These are phyloP conservation scores for Carex littledalei DNA, from an alignment of 176 grass and related monocot genomes.

Conservation along the genomic window DNA sequence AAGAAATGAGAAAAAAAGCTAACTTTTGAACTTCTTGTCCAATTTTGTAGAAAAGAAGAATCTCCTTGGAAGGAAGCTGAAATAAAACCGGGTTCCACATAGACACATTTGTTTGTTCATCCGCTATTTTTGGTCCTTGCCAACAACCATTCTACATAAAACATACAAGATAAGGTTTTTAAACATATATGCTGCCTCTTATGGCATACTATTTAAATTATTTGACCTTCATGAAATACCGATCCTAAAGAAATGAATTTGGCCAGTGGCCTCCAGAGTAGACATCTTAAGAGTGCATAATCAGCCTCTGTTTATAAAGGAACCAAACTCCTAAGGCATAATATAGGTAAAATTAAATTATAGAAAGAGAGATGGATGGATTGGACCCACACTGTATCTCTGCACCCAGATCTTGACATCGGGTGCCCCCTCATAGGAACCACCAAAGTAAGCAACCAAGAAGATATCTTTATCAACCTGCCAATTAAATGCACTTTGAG, in stretches of 20 bases:
- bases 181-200: neutral
- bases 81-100: conserved; percentile 98
- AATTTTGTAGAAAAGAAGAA: conserved; percentile 95
- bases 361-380: conserved; percentile 15
- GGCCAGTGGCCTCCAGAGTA: neutral
- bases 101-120: conserved; percentile 69
- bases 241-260: neutral
- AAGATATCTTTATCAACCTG: conserved; percentile 50
- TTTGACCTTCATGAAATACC: neutral
- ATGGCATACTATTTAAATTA: neutral
- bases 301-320: neutral
- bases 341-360: conserved; percentile 11
- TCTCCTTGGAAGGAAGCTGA: conserved; percentile 80
- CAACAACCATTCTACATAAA: conserved; percentile 57
- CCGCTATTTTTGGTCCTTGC: conserved; percentile 55
- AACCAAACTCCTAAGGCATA: neutral
- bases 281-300: conserved; percentile 4
- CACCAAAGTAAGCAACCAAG: conserved; percentile 91
- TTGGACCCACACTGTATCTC: conserved; percentile 65
- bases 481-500: neutral
- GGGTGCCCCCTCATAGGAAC: conserved; percentile 62
- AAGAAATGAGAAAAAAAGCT: conserved; percentile 4
- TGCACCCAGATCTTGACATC: conserved; percentile 98
- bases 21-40: conserved; percentile 90
- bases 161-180: neutral